phyloP scores from a whole-genome alignment of 129 eudicot species.

The Erigeron canadensis region DNA sequence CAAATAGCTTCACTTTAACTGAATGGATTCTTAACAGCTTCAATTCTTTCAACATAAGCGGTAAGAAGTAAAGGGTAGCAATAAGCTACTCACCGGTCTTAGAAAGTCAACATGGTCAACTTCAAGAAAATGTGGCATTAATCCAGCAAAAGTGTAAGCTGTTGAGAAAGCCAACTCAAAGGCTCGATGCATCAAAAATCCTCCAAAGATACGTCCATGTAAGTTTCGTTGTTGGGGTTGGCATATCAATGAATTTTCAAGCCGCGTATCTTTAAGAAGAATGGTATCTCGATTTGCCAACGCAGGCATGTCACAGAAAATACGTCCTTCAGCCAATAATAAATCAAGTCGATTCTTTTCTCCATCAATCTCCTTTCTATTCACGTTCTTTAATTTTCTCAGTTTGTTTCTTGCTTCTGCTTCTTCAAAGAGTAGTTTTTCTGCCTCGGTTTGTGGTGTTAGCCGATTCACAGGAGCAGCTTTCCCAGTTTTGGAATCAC shows the following conservation, averaged over 20 bases:
- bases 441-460: constrained; percentile 78
- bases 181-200: constrained; percentile 96
- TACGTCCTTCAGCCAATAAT: constrained; percentile 82
- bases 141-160: constrained; percentile 84
- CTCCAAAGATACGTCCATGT: constrained; percentile 95
- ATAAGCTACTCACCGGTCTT: constrained; percentile 63
- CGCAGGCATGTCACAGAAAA: constrained; percentile 97
- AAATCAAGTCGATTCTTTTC: constrained; percentile 47
- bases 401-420: constrained; percentile 72
- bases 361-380: constrained; percentile 54
- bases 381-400: constrained; percentile 53
- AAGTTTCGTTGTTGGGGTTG: constrained; percentile 97
- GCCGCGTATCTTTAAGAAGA: constrained; percentile 81
- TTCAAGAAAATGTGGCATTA: constrained; percentile 87
- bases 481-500: constrained; percentile 87
- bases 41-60: neutral
- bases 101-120: constrained; percentile 91
- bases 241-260: constrained; percentile 86
- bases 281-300: constrained; percentile 92
- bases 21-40: neutral
- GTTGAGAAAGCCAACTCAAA: constrained; percentile 95
- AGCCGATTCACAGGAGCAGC: constrained; percentile 96
- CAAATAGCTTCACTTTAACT: no score
- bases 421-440: constrained; percentile 64
- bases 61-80: neutral